A percentile compares a stretch with the other conserved stretches of the same genome.
phyloP scores from a whole-genome alignment of 2,329 filamentous ascomycete species.

The Hymenoscyphus salicellus region DNA sequence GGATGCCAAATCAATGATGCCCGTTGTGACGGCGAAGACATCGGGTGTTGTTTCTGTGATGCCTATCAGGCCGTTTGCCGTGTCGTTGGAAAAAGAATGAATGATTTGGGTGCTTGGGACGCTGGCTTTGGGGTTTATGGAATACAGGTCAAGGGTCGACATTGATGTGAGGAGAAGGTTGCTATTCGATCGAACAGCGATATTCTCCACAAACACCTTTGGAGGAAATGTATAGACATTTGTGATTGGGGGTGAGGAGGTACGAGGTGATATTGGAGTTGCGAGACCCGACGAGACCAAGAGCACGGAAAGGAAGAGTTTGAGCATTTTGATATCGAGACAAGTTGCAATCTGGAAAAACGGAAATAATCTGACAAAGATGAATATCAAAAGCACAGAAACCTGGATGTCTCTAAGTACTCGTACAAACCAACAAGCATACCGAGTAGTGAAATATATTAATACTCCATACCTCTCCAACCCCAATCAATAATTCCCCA shows the following conservation, averaged over 20 bases:
- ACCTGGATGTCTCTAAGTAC: too few relatives aligned
- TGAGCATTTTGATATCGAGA: too few relatives aligned
- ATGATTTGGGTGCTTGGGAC: conserved; percentile 28
- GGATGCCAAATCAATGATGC: conserved; percentile 13
- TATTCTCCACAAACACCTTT: conserved; percentile 21
- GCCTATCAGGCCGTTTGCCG: conserved; percentile 30
- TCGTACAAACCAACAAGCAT: too few relatives aligned
- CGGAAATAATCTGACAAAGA: too few relatives aligned
- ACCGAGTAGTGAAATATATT: too few relatives aligned
- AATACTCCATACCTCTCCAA: too few relatives aligned
- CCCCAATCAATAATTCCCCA: too few relatives aligned
- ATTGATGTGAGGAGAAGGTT: conserved; percentile 42
- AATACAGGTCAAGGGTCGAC: conserved; percentile 24
- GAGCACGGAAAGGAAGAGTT: too few relatives aligned
- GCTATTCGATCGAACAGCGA: conserved; percentile 48
- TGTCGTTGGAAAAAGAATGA: conserved; percentile 32
- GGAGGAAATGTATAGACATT: conserved; percentile 15
- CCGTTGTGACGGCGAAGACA: conserved; percentile 17
- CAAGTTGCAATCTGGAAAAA: too few relatives aligned
- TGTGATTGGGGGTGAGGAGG: neutral
- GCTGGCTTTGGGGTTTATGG: conserved; percentile 26
- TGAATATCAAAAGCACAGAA: too few relatives aligned
- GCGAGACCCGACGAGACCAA: too few relatives aligned
- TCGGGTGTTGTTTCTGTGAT: conserved; percentile 34
- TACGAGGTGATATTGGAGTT: too few relatives aligned